Evolutionary conservation across 768 basidiomycete species (phyloP).

Genomic region (Crucibulum laeve): DNA sequence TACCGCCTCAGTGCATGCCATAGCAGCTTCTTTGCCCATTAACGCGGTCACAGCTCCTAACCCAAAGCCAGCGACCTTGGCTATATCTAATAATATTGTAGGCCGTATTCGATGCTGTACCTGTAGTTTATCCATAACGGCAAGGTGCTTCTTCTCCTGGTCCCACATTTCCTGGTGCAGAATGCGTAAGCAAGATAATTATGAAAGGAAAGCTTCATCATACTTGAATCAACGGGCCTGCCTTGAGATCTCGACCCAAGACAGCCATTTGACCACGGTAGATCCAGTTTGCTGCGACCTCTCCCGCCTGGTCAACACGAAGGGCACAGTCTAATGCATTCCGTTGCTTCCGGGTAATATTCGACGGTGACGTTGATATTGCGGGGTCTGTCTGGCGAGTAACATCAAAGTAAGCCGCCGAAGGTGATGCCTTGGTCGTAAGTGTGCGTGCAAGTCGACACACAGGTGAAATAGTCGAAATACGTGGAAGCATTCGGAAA

Average conservation of each 20-base stretch:
- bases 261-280: constrained; percentile 85
- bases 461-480: too few relatives aligned
- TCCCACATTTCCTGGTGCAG: constrained; percentile 90
- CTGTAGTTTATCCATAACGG: constrained; percentile 82
- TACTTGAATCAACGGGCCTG: constrained; percentile 73
- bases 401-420: constrained; percentile 44
- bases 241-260: constrained; percentile 51
- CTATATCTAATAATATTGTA: constrained; percentile 77
- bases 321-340: constrained; percentile 59
- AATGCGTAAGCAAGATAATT: background rate
- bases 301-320: constrained; percentile 93
- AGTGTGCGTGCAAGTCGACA: too few relatives aligned
- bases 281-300: constrained; percentile 94
- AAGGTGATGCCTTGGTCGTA: constrained; percentile 19
- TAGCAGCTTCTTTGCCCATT: constrained; percentile 89
- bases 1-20: constrained; percentile 98
- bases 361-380: constrained; percentile 48
- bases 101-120: constrained; percentile 82
- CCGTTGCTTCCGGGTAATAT: constrained; percentile 46
- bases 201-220: constrained; percentile 13
- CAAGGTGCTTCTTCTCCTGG: constrained; percentile 88
- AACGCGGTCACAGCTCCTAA: constrained; percentile 83
- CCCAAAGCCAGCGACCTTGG: constrained; percentile 83
- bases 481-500: background rate
- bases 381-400: constrained; percentile 30